A percentile compares a stretch with the other conserved stretches of the same genome.
phyloP scores from a whole-genome alignment of 2,329 filamentous ascomycete genomes.

The Fusarium sp. region DNA sequence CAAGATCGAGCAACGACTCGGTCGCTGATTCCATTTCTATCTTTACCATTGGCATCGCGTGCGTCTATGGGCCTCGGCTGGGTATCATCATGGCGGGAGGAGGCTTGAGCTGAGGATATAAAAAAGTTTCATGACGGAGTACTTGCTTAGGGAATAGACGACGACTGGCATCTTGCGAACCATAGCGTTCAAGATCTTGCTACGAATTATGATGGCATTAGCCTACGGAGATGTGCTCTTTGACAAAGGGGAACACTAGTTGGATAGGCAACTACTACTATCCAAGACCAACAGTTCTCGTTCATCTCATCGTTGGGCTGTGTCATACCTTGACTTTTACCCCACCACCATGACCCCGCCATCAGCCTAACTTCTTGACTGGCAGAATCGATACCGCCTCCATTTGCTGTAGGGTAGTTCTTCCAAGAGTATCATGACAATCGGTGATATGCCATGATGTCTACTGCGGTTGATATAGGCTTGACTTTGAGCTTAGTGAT shows the following conservation, averaged over 20 bases:
- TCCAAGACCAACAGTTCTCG: neutral
- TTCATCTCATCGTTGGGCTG: neutral
- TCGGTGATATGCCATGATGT: conserved; percentile 14
- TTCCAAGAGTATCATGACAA: conserved; percentile 13
- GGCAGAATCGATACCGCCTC: conserved; percentile 43
- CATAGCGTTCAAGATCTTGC: conserved; percentile 6
- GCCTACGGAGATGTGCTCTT: neutral
- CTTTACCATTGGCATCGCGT: neutral
- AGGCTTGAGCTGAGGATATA: conserved; percentile 5
- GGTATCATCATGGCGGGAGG: conserved; percentile 6
- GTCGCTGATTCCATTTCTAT: conserved; percentile 39
- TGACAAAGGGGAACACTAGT: neutral
- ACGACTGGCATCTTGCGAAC: conserved; percentile 29
- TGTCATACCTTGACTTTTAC: conserved; percentile 11
- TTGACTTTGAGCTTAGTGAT: neutral
- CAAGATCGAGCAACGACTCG: conserved; percentile 80
- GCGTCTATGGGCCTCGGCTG: neutral
- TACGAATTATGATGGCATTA: conserved; percentile 9
- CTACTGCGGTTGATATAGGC: neutral
- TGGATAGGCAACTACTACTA: neutral
- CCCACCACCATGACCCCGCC: conserved; percentile 42
- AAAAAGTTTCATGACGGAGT: conserved; percentile 26
- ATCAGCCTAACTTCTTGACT: conserved; percentile 27
- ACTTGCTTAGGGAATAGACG: conserved; percentile 35
- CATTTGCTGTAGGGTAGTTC: conserved; percentile 15